These are phyloP conservation scores for Rhodotorula babjevae DNA, from an alignment of 768 basidiomycete genomes.

Conservation along the genomic window DNA sequence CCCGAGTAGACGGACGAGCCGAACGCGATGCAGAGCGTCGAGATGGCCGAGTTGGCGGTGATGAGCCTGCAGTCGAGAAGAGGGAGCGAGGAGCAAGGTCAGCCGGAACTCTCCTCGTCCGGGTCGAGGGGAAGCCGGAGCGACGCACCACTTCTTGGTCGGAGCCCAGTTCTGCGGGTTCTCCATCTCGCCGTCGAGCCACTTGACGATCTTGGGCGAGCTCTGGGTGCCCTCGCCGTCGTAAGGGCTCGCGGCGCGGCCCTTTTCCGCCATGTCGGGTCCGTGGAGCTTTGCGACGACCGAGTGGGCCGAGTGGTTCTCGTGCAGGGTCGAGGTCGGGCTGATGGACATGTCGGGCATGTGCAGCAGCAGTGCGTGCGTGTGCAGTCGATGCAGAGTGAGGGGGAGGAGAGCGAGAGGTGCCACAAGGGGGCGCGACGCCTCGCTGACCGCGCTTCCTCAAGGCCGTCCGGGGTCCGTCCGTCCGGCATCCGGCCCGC, in stretches of 20 bases:
- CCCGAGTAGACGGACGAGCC: conserved; percentile 37
- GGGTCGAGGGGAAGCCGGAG: neutral
- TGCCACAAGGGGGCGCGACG: neutral
- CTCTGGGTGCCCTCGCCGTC: conserved; percentile 20
- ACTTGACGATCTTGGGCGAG: conserved; percentile 50
- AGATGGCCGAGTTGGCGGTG: conserved; percentile 30
- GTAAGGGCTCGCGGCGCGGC: neutral
- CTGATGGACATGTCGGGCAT: neutral
- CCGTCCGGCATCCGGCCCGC: no score
- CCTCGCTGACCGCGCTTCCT: no score
- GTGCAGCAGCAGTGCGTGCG: neutral
- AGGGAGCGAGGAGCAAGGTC: neutral
- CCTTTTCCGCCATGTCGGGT: neutral
- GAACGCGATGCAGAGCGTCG: conserved; percentile 42
- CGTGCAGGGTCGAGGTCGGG: conserved; percentile 5
- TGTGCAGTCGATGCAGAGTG: neutral
- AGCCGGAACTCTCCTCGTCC: no score
- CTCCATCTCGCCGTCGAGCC: conserved; percentile 56
- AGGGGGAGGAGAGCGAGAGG: neutral
- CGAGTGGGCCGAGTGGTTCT: neutral
- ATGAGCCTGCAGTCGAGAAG: conserved; percentile 11
- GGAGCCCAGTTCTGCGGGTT: conserved; percentile 60
- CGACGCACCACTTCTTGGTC: conserved; percentile 40
- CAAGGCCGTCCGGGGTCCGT: neutral
- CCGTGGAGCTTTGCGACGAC: neutral